Percentiles rank a stretch among this genome's conserved stretches.
Evolutionary conservation across 2,329 filamentous ascomycete genomes (phyloP).

Genomic region (Aspergillus luchuensis): DNA sequence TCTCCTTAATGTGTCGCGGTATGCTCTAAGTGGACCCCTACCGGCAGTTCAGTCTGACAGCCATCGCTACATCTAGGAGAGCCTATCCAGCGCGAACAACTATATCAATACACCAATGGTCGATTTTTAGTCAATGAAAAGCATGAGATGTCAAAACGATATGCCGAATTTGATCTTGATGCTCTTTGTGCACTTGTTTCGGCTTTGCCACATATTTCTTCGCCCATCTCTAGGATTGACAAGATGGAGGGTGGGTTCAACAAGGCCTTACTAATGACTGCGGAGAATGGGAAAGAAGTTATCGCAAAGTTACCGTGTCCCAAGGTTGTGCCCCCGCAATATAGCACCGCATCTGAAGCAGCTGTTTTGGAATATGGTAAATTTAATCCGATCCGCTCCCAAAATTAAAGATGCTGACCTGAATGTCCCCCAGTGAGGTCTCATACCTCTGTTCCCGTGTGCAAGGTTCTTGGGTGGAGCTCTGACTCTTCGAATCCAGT

Average conservation of each 20-base stretch:
- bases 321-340: conserved; percentile 18
- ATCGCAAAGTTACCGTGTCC: conserved; percentile 28
- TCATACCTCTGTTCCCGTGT: conserved; percentile 27
- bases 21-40: too few relatives aligned
- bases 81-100: conserved; percentile 6
- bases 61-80: background rate
- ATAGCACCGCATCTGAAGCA: conserved; percentile 29
- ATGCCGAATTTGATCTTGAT: conserved; percentile 32
- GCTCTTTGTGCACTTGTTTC: conserved; percentile 32
- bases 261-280: conserved; percentile 30
- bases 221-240: conserved; percentile 29
- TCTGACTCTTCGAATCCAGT: conserved; percentile 31
- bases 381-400: too few relatives aligned
- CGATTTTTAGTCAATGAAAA: conserved; percentile 33
- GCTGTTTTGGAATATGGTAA: conserved; percentile 29
- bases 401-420: too few relatives aligned
- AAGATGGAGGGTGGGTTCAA: conserved; percentile 35
- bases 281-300: conserved; percentile 23
- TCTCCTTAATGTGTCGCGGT: too few relatives aligned
- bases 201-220: conserved; percentile 19
- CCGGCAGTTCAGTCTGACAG: too few relatives aligned
- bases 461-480: conserved; percentile 32
- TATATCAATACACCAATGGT: conserved; percentile 33
- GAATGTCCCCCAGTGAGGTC: too few relatives aligned
- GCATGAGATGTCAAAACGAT: conserved; percentile 26